phyloP scores from a whole-genome alignment of 352 stramenopile species.

The Ophiocytium majus region DNA sequence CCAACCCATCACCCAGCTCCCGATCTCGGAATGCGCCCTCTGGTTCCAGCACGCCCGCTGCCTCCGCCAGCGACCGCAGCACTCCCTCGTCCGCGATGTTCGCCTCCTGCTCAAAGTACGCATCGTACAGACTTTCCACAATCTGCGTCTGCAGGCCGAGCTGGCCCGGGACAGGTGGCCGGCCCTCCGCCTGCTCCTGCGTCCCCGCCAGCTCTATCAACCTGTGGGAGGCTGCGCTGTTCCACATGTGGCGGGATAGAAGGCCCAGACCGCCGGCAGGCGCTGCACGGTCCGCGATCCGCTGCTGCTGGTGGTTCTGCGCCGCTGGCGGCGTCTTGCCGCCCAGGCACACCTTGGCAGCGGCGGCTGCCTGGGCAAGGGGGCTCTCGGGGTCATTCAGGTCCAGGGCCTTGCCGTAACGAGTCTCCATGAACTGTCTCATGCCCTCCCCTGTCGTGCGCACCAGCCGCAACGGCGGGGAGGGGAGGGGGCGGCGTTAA shows the following conservation, averaged over 20 bases:
- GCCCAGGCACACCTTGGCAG: neutral
- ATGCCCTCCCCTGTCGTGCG: neutral
- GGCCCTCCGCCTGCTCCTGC: neutral
- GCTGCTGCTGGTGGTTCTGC: no score
- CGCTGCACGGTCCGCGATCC: no score
- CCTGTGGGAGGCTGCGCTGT: conserved; percentile 12
- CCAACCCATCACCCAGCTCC: neutral
- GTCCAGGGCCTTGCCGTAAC: conserved; percentile 9
- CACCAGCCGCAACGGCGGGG: neutral
- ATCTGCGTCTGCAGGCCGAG: neutral
- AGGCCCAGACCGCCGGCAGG: neutral
- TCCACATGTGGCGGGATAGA: neutral
- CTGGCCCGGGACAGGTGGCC: neutral
- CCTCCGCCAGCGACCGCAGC: neutral
- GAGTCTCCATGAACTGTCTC: neutral
- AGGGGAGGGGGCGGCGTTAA: no score
- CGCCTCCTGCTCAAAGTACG: neutral
- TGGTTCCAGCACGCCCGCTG: neutral
- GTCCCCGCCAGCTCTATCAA: neutral
- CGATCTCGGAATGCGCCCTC: neutral
- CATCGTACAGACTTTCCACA: neutral
- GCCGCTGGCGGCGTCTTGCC: neutral
- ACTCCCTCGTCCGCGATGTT: neutral
- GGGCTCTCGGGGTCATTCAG: conserved; percentile 3
- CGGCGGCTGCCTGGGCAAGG: neutral